Base-by-base conservation (phyloP, 768 basidiomycete genomes). In the Lanmaoa rubissima region DNA sequence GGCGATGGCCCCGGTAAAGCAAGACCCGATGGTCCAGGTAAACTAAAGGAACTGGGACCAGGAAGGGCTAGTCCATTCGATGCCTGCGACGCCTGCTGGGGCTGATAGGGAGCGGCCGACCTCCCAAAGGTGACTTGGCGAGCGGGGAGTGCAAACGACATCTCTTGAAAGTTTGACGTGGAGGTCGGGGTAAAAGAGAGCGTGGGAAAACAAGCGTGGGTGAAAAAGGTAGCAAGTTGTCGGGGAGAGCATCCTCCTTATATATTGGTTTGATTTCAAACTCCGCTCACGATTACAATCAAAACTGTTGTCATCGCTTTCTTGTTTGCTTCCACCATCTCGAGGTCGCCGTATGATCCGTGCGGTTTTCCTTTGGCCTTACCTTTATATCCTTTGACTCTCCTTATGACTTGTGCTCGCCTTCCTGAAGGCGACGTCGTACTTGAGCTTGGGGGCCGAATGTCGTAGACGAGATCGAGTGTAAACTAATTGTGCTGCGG, bases 101-200 rank as follows among this genome's bases (percentile, higher is more conserved):
- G 75, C 44, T 78, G 74, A 35, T 74, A 71, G 10, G 77, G 67
- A 47, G 74, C 77, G 60, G 80, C 83, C 49, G 87, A 75, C 56
- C 89, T 83, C 53, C 85, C 87, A 66, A 91, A 89, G 51, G 83
- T 90, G 62, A 91, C 82, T 65, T 87, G 89, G 65, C 89, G 88
- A 58, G 89, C 82, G 60, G 88, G 88, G 52, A 91, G 79, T 35
- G 86, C 84, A 66, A 86, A 87, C 46, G 80, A 81, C 79, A 81
- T 80, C 31, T 50, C 19, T 40, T 31, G 2, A 54, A 64, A 59
- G 53, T 45, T 39, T 50, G 38, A 63, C 17, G 59, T 63, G 52
- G 57, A 41, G 43, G 68, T 73, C 60, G 54, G 66, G 26, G 45
- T 36, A 10, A 58, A 49, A 69, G 57, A 40, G 38, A 43, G 54